Conservation (phyloP, 371 early-diverging fungal species). For the Mucor racemosus region DNA sequence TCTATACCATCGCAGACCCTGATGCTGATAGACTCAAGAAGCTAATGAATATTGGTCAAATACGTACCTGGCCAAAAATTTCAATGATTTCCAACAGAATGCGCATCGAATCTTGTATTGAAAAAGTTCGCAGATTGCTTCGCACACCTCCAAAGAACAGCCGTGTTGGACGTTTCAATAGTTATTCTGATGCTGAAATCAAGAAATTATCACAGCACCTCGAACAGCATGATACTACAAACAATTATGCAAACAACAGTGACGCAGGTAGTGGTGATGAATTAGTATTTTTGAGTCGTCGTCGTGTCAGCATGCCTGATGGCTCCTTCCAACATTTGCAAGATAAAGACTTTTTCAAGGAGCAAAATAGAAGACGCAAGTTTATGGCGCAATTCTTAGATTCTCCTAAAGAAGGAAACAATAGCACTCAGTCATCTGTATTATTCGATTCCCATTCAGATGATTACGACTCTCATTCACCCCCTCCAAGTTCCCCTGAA, state of each 20-base stretch:
- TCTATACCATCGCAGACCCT: slow-evolving; percentile 77
- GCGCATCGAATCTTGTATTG: slow-evolving; percentile 74
- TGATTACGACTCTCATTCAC: slow-evolving; percentile 12
- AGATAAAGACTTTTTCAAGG: slow-evolving; percentile 29
- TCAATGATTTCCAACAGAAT: slow-evolving; percentile 81
- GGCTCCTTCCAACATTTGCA: slow-evolving; percentile 14
- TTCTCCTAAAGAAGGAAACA: slow-evolving; percentile 15
- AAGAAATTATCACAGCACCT: slow-evolving; percentile 7
- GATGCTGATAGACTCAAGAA: slow-evolving; percentile 56
- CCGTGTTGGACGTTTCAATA: not conserved
- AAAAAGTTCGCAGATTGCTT: slow-evolving; percentile 41
- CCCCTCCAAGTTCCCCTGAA: slow-evolving; percentile 15
- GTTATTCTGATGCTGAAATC: slow-evolving; percentile 7
- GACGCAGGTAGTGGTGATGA: slow-evolving; percentile 47
- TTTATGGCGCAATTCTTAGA: slow-evolving; percentile 90
- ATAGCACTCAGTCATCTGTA: not conserved
- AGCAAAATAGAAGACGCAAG: slow-evolving; percentile 37
- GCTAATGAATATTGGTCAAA: slow-evolving; percentile 66
- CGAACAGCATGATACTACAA: not conserved
- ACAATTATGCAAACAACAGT: slow-evolving; percentile 19
- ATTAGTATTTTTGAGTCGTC: slow-evolving; percentile 33
- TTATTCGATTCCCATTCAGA: slow-evolving; percentile 17
- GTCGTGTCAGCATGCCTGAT: slow-evolving; percentile 47
- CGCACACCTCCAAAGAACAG: slow-evolving; percentile 1
- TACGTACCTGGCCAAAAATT: slow-evolving; percentile 81